These are phyloP conservation scores for Vitis riparia DNA, from an alignment of 164 flowering plant genomes.

Conservation along the genomic window DNA sequence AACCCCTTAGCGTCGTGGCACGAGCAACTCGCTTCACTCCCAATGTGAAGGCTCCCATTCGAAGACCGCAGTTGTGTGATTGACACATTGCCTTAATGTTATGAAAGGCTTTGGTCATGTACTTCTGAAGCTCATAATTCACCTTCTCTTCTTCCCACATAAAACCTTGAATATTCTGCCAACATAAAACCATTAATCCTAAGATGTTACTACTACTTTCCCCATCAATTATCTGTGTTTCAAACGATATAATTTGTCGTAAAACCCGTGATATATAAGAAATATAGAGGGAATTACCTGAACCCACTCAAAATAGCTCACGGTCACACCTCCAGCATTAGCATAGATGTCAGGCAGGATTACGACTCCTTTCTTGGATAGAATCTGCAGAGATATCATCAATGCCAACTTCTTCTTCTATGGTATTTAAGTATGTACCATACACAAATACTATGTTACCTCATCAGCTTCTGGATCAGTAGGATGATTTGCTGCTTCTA, in stretches of 20 bases:
- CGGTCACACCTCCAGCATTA: constrained; percentile 83
- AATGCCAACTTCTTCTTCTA: no score
- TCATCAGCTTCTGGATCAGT: constrained; percentile 87
- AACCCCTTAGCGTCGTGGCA: constrained; percentile 75
- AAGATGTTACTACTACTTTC: not conserved
- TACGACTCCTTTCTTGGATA: constrained; percentile 62
- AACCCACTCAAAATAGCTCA: constrained; percentile 74
- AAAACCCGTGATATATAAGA: no score
- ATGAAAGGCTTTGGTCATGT: constrained; percentile 72
- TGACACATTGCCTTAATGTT: constrained; percentile 76
- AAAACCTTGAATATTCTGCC: constrained; percentile 95
- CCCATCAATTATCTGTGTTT: not conserved
- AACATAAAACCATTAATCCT: not conserved
- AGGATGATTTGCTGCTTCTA: constrained; percentile 87
- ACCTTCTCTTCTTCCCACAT: constrained; percentile 97
- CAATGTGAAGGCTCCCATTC: constrained; percentile 93
- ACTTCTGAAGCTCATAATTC: constrained; percentile 62
- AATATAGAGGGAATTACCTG: constrained; percentile 33
- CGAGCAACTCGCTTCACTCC: constrained; percentile 90
- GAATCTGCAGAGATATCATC: constrained; percentile 36
- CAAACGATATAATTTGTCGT: not conserved
- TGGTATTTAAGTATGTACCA: no score
- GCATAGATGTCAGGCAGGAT: constrained; percentile 82
- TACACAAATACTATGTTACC: constrained; percentile 31
- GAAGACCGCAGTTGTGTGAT: constrained; percentile 71